Conservation (phyloP, 2,329 filamentous ascomycete species). For the Pseudopyricularia cyperi region DNA sequence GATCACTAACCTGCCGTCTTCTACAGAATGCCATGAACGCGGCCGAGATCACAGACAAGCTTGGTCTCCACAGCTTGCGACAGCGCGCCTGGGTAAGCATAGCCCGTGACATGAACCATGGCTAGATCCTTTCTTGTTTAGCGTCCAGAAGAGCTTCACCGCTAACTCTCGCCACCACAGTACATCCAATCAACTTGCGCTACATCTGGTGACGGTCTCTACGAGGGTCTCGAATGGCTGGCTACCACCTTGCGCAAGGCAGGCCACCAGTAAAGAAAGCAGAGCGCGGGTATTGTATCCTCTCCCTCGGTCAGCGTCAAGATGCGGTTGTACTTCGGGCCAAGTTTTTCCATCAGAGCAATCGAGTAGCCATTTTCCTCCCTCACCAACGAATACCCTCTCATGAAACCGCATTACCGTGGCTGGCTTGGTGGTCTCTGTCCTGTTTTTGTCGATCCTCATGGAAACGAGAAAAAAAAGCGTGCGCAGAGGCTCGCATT, state of each 20-base stretch:
- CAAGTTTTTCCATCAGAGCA: conserved; percentile 31
- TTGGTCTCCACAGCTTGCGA: conserved; percentile 97
- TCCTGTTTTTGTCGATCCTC: conserved; percentile 8
- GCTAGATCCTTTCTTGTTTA: background rate
- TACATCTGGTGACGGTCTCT: conserved; percentile 97
- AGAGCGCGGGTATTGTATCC: conserved; percentile 22
- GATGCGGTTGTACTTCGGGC: conserved; percentile 45
- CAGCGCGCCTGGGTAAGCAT: conserved; percentile 92
- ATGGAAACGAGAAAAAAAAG: conserved; percentile 2
- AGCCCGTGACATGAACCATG: background rate
- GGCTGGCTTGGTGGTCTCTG: background rate
- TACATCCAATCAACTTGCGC: conserved; percentile 99
- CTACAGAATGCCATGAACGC: conserved; percentile 95
- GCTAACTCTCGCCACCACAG: conserved; percentile 26
- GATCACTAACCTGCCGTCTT: conserved; percentile 7
- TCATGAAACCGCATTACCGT: background rate
- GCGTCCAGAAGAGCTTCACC: conserved; percentile 4
- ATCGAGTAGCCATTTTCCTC: conserved; percentile 1
- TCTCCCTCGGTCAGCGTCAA: conserved; percentile 19
- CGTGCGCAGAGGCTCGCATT: conserved; percentile 9
- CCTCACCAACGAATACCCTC: background rate
- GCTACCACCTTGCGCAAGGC: conserved; percentile 72
- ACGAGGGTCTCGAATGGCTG: conserved; percentile 95
- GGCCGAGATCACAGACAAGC: conserved; percentile 99
- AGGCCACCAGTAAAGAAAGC: conserved; percentile 42